Conservation (phyloP, 2,329 filamentous ascomycete species). For the Byssothecium circinans region DNA sequence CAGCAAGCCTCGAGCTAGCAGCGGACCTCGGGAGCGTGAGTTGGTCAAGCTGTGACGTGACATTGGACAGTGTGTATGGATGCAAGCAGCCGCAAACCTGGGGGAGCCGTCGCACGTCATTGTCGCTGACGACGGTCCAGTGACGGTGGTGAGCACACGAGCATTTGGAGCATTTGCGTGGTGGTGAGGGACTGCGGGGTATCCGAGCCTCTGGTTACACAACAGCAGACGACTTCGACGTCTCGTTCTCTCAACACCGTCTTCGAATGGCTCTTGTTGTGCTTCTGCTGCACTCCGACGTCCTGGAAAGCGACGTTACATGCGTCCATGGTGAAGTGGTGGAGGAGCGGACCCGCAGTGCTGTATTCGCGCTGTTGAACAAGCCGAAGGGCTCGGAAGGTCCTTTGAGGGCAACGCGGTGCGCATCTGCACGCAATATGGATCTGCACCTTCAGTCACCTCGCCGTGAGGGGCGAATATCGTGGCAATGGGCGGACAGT, state of each 20-base stretch:
- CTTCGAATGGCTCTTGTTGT: too few relatives aligned
- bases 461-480: background rate
- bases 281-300: too few relatives aligned
- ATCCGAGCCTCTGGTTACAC: background rate
- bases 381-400: slow-evolving; percentile 9
- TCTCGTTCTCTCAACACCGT: too few relatives aligned
- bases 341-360: slow-evolving; percentile 2
- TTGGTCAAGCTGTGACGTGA: too few relatives aligned
- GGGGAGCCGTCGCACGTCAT: slow-evolving; percentile 12
- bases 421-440: slow-evolving; percentile 21
- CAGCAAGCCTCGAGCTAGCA: too few relatives aligned
- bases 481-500: background rate
- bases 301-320: background rate
- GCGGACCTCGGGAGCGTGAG: too few relatives aligned
- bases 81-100: slow-evolving; percentile 20
- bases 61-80: background rate
- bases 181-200: background rate
- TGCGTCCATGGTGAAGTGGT: slow-evolving; percentile 5
- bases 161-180: slow-evolving; percentile 3
- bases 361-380: slow-evolving; percentile 17
- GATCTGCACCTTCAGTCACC: slow-evolving; percentile 10
- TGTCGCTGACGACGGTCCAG: too few relatives aligned
- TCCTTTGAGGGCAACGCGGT: slow-evolving; percentile 11
- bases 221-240: background rate
- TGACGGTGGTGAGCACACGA: too few relatives aligned